Conservation (phyloP, 345 rosid genomes). For the Citrus medica region DNA sequence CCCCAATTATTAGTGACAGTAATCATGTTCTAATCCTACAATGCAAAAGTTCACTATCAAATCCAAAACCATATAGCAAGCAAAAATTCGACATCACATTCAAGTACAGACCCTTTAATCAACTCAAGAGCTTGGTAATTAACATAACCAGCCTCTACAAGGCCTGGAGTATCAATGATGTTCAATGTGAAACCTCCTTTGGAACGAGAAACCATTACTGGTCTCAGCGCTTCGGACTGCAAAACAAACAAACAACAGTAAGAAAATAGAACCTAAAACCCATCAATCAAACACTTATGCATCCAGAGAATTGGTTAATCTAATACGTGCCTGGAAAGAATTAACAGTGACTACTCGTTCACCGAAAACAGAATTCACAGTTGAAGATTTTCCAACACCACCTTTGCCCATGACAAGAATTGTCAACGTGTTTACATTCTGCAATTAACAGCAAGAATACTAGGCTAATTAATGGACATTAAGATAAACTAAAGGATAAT, state of each 20-base stretch:
- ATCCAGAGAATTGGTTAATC: not conserved
- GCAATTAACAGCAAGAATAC: conserved; percentile 10
- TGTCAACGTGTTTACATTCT: conserved; percentile 67
- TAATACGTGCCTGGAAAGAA: conserved; percentile 53
- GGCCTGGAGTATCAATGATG: conserved; percentile 80
- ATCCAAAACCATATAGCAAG: not conserved
- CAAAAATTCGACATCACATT: not conserved
- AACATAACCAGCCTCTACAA: conserved; percentile 85
- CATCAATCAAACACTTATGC: not conserved
- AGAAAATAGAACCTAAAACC: not conserved
- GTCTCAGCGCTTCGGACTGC: conserved; percentile 70
- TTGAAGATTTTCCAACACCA: conserved; percentile 85
- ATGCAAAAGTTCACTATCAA: not conserved
- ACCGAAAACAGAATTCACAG: conserved; percentile 74
- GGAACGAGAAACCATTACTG: conserved; percentile 67
- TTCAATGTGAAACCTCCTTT: conserved; percentile 73
- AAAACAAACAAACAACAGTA: not conserved
- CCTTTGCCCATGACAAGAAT: conserved; percentile 87
- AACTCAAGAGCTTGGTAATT: conserved; percentile 75
- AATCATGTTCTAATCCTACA: not conserved
- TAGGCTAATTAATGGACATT: conserved; percentile 1
- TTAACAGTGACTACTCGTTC: conserved; percentile 75
- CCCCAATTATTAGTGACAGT: not conserved
- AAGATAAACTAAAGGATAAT: not conserved
- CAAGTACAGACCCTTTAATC: conserved; percentile 57